Conservation (phyloP, 768 basidiomycete species). For the Kwoniella pini region DNA sequence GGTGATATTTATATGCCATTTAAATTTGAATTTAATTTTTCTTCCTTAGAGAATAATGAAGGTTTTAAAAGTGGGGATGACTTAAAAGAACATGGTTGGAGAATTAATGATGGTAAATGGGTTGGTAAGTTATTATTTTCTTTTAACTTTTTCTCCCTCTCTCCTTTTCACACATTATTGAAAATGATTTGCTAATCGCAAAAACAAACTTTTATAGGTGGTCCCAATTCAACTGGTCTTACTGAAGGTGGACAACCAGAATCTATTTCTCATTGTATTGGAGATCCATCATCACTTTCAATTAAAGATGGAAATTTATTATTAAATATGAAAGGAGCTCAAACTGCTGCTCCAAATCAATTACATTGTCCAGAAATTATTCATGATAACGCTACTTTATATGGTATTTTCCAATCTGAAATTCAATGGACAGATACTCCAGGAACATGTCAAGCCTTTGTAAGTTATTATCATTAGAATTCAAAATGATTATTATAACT, state of each 20-base stretch:
- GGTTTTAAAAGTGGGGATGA: neutral
- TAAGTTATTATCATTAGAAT: neutral
- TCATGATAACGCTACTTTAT: neutral
- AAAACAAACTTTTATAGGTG: neutral
- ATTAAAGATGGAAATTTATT: constrained; percentile 6
- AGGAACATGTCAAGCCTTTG: constrained; percentile 17
- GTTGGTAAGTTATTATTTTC: neutral
- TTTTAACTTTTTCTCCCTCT: neutral
- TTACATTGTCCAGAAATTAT: constrained; percentile 21
- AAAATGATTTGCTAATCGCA: no score
- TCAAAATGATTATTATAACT: no score
- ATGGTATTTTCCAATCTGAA: constrained; percentile 18
- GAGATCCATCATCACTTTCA: constrained; percentile 2
- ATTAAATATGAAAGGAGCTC: constrained; percentile 11
- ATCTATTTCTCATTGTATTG: constrained; percentile 10
- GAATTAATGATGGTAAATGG: constrained; percentile 8
- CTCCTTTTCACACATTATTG: neutral
- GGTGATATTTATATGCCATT: constrained; percentile 9
- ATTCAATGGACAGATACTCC: neutral
- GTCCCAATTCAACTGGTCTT: neutral
- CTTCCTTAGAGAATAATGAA: neutral
- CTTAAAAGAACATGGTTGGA: constrained; percentile 7
- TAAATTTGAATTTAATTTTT: constrained; percentile 9
- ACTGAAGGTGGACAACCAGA: neutral
- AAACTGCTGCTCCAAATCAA: neutral